Conservation (phyloP, 345 rosid species). For the Eucalyptus cloeziana region DNA sequence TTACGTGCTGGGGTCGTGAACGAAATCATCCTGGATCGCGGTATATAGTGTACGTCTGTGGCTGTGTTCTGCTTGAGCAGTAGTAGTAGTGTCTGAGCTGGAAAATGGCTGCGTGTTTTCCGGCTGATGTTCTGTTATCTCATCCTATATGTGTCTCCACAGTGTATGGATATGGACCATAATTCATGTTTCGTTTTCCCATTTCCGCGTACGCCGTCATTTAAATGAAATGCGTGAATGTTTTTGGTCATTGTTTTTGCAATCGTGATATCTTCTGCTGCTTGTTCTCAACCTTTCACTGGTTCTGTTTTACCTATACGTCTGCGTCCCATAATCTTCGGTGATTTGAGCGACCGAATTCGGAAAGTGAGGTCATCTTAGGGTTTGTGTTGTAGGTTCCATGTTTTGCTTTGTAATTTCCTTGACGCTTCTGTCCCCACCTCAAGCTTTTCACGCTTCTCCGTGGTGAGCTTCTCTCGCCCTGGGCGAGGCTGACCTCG, state of each 20-base stretch:
- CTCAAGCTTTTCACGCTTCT: no score
- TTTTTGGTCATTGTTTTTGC: not conserved
- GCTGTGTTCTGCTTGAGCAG: not conserved
- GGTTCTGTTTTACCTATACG: not conserved
- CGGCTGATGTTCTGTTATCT: not conserved
- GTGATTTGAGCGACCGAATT: not conserved
- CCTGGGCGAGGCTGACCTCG: accelerated
- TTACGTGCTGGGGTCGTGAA: not conserved
- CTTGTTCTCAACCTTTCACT: not conserved
- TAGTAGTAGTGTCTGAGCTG: not conserved
- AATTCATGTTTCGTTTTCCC: not conserved
- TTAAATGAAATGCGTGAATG: not conserved
- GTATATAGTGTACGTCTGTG: not conserved
- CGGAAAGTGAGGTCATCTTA: not conserved
- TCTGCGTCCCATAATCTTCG: not conserved
- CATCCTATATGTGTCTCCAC: not conserved
- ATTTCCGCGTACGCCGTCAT: not conserved
- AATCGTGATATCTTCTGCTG: not conserved
- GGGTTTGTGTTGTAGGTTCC: not conserved
- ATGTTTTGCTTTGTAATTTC: no score
- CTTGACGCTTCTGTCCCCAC: no score
- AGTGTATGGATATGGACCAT: not conserved
- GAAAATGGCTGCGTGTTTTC: not conserved
- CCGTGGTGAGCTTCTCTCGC: no score
- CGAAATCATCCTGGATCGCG: not conserved